Percentiles rank a stretch among this genome's conserved stretches.
Conservation (phyloP, 2,329 filamentous ascomycete species). For the Ophiostoma populinum region DNA sequence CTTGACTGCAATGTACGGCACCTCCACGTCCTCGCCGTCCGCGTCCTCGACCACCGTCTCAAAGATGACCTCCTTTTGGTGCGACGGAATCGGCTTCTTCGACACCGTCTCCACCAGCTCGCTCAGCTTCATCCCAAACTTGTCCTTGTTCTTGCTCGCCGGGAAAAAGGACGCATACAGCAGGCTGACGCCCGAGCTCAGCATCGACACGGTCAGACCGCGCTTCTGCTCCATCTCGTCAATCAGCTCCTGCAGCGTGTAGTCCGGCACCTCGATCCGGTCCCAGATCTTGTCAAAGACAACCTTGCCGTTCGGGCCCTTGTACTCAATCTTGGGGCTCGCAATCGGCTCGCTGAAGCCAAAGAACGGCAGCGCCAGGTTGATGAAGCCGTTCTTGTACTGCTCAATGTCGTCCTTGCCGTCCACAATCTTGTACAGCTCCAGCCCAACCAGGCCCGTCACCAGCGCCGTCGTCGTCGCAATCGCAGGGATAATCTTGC, state of each 20-base stretch:
- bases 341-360: conserved; percentile 94
- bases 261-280: conserved; percentile 76
- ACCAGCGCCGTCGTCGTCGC: conserved; percentile 93
- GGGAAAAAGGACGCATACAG: conserved; percentile 90
- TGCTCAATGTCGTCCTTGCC: conserved; percentile 94
- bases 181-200: conserved; percentile 92
- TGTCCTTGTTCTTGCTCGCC: conserved; percentile 60
- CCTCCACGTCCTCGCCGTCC: conserved; percentile 84
- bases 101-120: conserved; percentile 75
- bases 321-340: conserved; percentile 83
- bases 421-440: conserved; percentile 92
- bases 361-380: conserved; percentile 90
- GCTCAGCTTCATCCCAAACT: conserved; percentile 69
- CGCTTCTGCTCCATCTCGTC: conserved; percentile 61
- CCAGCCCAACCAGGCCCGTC: conserved; percentile 79
- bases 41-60: conserved; percentile 86
- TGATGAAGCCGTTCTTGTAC: conserved; percentile 98
- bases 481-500: conserved; percentile 98
- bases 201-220: conserved; percentile 74
- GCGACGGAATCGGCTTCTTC: conserved; percentile 77
- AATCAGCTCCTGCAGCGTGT: conserved; percentile 71
- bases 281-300: conserved; percentile 95
- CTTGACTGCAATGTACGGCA: conserved; percentile 90
- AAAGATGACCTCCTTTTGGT: conserved; percentile 92
- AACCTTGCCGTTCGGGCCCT: conserved; percentile 61